Evolutionary conservation across 306 rosid genomes (phyloP).

Genomic region (Amphicarpaea edgeworthii): DNA sequence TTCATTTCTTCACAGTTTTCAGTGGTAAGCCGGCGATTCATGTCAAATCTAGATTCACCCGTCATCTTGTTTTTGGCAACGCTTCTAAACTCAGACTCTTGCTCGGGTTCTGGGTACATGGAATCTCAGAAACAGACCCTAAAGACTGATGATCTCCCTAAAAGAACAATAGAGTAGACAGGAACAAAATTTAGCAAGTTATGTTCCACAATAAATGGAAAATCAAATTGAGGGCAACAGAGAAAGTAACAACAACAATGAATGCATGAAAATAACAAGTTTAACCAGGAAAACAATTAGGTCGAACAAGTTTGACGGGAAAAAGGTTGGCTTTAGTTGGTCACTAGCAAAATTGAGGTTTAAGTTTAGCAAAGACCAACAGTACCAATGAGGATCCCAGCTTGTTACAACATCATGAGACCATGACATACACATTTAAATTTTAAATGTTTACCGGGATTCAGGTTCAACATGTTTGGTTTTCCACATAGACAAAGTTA

Average conservation of each 20-base stretch:
- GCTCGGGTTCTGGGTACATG: constrained; percentile 24
- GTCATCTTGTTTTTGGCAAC: not conserved
- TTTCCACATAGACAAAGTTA: constrained; percentile 20
- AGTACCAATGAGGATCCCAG: not conserved
- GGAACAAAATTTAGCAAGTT: constrained; percentile 13
- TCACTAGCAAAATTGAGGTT: constrained; percentile 9
- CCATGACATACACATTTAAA: not conserved
- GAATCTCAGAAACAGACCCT: constrained; percentile 12
- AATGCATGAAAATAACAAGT: not conserved
- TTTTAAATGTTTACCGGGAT: constrained; percentile 19
- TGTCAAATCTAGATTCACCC: constrained; percentile 25
- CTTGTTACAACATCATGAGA: constrained; percentile 26
- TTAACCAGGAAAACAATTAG: not conserved
- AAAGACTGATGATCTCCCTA: constrained; percentile 26
- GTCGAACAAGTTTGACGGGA: not conserved
- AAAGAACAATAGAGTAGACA: constrained; percentile 22
- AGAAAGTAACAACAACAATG: too few relatives aligned
- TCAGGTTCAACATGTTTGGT: not conserved
- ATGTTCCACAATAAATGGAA: not conserved
- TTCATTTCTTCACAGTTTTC: not conserved
- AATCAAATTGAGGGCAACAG: not conserved
- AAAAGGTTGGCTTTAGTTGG: not conserved
- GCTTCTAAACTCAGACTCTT: constrained; percentile 35
- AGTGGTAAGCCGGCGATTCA: not conserved
- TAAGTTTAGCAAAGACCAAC: not conserved